Base-by-base conservation (phyloP, 768 basidiomycete genomes). In the Nidularia pulvinata region DNA sequence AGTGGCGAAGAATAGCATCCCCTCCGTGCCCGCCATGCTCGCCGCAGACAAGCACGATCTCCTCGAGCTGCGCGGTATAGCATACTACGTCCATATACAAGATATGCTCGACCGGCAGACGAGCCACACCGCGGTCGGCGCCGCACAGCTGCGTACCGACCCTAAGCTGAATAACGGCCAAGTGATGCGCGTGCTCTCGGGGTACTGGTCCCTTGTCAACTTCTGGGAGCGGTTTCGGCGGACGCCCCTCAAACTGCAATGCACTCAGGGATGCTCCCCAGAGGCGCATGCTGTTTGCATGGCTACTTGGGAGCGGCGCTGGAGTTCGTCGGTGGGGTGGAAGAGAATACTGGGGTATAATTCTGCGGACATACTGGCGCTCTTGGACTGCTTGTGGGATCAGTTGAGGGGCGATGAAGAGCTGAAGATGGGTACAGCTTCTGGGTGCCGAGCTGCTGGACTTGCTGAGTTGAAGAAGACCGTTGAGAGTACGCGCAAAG, bases 31-130 rank as follows among this genome's bases (percentile, higher is more conserved):
- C 7, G 75, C 76, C 3, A 71, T 78, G 48, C 61, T 69, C 30
- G 62, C 62, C 7, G 71, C 72, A 1, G 73, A 76, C 55, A 57
- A 55, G 22, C 58, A 70, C 51, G 62, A 67, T 22, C 56, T 76
- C 5, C 30, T 54, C 13, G 58, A 56, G 6, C 63, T 76, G 6
- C 61, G 63, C n/a, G 76, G 74, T 25, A 56, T 66, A 10, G 69
- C 75, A 33, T 76, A 76, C 57, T 78, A 74, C 53, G 43, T 59
- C 6, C 69, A 75, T 47, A 56, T 75, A 1, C 70, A 73, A 45
- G 68, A 67, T 32, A 69, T 70, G 61, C 46, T 66, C 14, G 71
- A 69, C 35, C 55, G 65, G 33, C 69, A 70, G 50, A 55, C 64
- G 7, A 46, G 54, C 3, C 43, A 58, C 32, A 65, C 57, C n/a